Conservation (phyloP, 164 flowering plant species). For the Stephania cephalantha region DNA sequence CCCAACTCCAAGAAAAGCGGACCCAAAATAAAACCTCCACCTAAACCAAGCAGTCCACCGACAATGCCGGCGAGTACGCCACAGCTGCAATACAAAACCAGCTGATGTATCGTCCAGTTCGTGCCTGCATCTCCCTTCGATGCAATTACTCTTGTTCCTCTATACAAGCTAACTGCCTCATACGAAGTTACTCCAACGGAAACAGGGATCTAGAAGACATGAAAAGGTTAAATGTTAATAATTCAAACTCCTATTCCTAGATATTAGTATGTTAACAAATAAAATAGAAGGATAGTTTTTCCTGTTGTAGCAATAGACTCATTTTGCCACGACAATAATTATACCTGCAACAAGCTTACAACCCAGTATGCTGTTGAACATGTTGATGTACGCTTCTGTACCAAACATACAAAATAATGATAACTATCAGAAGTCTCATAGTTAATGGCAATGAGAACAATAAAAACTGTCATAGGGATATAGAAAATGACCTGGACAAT, state of each 20-base stretch:
- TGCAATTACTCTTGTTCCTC: conserved; percentile 52
- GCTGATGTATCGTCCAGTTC: conserved; percentile 50
- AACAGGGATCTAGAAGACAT: conserved; percentile 63
- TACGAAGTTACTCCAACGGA: conserved; percentile 65
- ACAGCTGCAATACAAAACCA: conserved; percentile 46
- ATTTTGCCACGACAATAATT: not conserved
- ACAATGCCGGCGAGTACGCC: conserved; percentile 88
- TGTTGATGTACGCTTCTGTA: conserved; percentile 56
- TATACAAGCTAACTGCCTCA: conserved; percentile 68
- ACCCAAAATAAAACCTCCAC: conserved; percentile 93
- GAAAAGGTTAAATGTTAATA: not conserved
- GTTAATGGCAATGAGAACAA: not conserved
- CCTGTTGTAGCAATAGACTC: not conserved
- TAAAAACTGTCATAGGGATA: not conserved
- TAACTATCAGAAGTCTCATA: conserved; percentile 7
- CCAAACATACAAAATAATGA: conserved; percentile 11
- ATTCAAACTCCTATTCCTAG: not conserved
- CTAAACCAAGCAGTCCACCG: conserved; percentile 88
- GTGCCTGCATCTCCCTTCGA: conserved; percentile 59
- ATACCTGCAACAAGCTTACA: conserved; percentile 79
- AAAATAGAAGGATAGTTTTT: not conserved
- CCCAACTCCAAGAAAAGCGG: conserved; percentile 94
- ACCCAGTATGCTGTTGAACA: conserved; percentile 81
- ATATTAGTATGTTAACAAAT: not conserved
- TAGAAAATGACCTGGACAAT: conserved; percentile 51